Conservation (phyloP, 306 rosid species). For the apple (Malus domestica) region DNA sequence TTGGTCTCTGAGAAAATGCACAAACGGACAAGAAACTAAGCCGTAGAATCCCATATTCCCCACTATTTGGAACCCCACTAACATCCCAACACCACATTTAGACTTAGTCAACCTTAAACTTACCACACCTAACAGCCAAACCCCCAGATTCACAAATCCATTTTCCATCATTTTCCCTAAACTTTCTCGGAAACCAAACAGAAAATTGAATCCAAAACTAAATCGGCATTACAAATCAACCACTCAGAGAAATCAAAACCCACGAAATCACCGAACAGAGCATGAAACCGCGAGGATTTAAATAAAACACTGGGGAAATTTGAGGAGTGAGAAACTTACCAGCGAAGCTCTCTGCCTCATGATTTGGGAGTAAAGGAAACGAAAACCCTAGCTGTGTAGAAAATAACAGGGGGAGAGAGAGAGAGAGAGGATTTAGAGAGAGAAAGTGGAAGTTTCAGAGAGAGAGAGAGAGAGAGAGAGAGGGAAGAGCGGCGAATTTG, state of each 20-base stretch:
- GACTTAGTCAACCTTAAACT: conserved; percentile 13
- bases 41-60: conserved; percentile 3
- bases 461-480: conserved; percentile 29
- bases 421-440: conserved; percentile 16
- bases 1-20: conserved; percentile 8
- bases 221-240: conserved; percentile 17
- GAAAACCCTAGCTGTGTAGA: conserved; percentile 51
- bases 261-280: conserved; percentile 2
- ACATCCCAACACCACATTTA: conserved; percentile 8
- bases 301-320: conserved; percentile 2
- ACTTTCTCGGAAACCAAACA: conserved; percentile 21
- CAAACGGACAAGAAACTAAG: conserved; percentile 1
- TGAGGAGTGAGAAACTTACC: conserved; percentile 36
- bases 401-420: conserved; percentile 21
- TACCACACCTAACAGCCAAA: conserved; percentile 14
- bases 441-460: conserved; percentile 7
- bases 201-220: conserved; percentile 1
- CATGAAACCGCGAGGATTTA: not conserved
- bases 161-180: conserved; percentile 28
- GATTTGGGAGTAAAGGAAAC: conserved; percentile 52
- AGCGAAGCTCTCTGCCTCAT: conserved; percentile 16
- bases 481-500: conserved; percentile 36
- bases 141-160: conserved; percentile 20
- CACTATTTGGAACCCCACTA: conserved; percentile 14
- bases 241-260: conserved; percentile 1